Evolutionary conservation across 192 early-diverging fungal genomes (phyloP).

Genomic region (Coemansia sp.): DNA sequence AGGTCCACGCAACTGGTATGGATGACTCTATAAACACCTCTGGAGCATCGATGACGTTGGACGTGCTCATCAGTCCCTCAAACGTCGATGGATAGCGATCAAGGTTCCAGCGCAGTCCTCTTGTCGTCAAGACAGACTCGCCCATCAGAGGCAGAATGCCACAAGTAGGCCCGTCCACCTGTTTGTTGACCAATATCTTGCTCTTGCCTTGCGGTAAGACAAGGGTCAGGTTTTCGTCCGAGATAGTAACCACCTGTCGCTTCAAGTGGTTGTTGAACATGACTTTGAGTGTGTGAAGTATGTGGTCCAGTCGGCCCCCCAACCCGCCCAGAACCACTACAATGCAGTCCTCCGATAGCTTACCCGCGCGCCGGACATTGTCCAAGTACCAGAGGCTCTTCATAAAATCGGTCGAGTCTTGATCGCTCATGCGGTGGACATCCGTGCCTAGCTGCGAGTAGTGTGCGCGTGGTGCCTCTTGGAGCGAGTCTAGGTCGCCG

Average conservation of each 20-base stretch:
- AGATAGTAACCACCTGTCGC: slow-evolving; percentile 63
- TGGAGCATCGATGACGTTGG: slow-evolving; percentile 66
- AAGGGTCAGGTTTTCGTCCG: slow-evolving; percentile 70
- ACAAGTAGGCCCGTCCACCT: slow-evolving; percentile 81
- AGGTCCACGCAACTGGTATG: slow-evolving; percentile 77
- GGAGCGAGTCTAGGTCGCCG: slow-evolving; percentile 86
- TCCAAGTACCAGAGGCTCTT: slow-evolving; percentile 70
- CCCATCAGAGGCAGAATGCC: slow-evolving; percentile 80
- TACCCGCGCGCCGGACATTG: slow-evolving; percentile 7
- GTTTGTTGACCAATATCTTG: slow-evolving; percentile 59
- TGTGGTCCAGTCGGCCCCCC: slow-evolving; percentile 88
- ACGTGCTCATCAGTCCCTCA: slow-evolving; percentile 80
- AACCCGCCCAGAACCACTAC: slow-evolving; percentile 80
- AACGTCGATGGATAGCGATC: slow-evolving; percentile 57
- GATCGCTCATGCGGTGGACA: slow-evolving; percentile 53
- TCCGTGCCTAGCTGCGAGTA: slow-evolving; percentile 54
- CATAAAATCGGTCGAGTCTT: slow-evolving; percentile 80
- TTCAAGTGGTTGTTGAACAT: slow-evolving; percentile 60
- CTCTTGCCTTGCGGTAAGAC: slow-evolving; percentile 63
- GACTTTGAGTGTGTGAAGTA: slow-evolving; percentile 73
- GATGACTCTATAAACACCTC: slow-evolving; percentile 67
- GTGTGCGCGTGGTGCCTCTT: slow-evolving; percentile 57
- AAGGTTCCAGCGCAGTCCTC: slow-evolving; percentile 83
- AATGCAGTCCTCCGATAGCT: slow-evolving; percentile 36
- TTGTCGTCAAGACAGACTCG: slow-evolving; percentile 62